phyloP scores from a whole-genome alignment of 1,139 yeast genomes.

The Yamadazyma membranifaciens region DNA sequence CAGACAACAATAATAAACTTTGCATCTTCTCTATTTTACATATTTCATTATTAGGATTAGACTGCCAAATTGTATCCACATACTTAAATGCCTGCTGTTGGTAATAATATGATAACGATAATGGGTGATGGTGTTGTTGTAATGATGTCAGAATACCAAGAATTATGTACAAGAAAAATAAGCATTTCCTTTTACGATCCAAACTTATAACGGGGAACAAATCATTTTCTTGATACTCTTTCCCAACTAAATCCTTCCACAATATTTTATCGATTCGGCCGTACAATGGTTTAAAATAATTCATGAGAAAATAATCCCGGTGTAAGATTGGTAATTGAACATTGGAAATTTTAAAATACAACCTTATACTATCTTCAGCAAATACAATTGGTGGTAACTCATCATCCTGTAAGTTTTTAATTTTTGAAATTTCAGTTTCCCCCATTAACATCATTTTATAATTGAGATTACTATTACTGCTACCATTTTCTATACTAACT shows the following conservation, averaged over 20 bases:
- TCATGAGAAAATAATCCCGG: conserved; percentile 64
- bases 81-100: conserved; percentile 64
- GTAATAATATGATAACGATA: conserved; percentile 63
- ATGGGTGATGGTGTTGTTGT: conserved; percentile 65
- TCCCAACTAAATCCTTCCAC: conserved; percentile 8
- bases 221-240: neutral
- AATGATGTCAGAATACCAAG: conserved; percentile 79
- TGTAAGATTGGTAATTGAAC: conserved; percentile 79
- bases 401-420: conserved; percentile 1
- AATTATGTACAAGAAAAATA: conserved; percentile 67
- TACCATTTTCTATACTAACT: conserved; percentile 6
- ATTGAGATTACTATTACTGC: conserved; percentile 4
- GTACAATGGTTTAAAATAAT: conserved; percentile 71
- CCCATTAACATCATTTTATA: conserved; percentile 8
- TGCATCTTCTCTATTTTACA: conserved; percentile 70
- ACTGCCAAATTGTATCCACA: conserved; percentile 51
- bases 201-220: neutral
- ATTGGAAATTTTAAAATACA: conserved; percentile 73
- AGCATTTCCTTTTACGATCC: conserved; percentile 9
- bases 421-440: conserved; percentile 3
- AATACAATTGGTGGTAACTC: conserved; percentile 62
- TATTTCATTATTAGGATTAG: conserved; percentile 32
- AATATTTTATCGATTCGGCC: conserved; percentile 52
- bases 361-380: conserved; percentile 62
- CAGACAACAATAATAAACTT: conserved; percentile 62